phyloP scores from a whole-genome alignment of 129 eudicot species.

The Artemisia tridentata region DNA sequence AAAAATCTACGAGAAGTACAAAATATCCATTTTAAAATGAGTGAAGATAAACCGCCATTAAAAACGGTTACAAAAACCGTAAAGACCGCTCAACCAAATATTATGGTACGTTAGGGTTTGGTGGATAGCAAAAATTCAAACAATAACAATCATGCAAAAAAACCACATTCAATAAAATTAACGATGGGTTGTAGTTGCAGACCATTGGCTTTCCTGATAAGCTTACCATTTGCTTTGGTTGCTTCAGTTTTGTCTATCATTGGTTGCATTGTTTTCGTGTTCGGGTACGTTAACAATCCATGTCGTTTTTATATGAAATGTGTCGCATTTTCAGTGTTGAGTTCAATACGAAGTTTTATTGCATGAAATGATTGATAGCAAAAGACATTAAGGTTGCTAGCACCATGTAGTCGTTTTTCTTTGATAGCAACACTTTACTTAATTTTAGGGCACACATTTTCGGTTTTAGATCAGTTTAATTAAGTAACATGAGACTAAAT shows the following conservation, averaged over 20 bases:
- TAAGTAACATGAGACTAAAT: too few species aligned
- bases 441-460: too few species aligned
- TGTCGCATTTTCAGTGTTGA: too few species aligned
- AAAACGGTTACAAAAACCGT: slow-evolving; percentile 7
- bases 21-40: too few species aligned
- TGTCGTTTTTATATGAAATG: not conserved
- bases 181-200: slow-evolving; percentile 46
- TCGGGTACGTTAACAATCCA: slow-evolving; percentile 37
- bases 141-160: slow-evolving; percentile 8
- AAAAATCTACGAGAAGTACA: not conserved
- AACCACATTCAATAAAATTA: slow-evolving; percentile 9
- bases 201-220: slow-evolving; percentile 49
- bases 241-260: slow-evolving; percentile 39
- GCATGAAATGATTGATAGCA: not conserved
- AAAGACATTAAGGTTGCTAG: too few species aligned
- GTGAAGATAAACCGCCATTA: not conserved
- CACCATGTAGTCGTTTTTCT: too few species aligned
- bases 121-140: slow-evolving; percentile 20
- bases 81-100: slow-evolving; percentile 7
- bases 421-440: too few species aligned
- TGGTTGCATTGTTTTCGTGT: slow-evolving; percentile 36
- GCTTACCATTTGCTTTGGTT: slow-evolving; percentile 48
- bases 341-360: too few species aligned
- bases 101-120: slow-evolving; percentile 1
- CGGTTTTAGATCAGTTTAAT: too few species aligned